Conservation (phyloP, 2,329 filamentous ascomycete genomes). For the Penicillium sp. region DNA sequence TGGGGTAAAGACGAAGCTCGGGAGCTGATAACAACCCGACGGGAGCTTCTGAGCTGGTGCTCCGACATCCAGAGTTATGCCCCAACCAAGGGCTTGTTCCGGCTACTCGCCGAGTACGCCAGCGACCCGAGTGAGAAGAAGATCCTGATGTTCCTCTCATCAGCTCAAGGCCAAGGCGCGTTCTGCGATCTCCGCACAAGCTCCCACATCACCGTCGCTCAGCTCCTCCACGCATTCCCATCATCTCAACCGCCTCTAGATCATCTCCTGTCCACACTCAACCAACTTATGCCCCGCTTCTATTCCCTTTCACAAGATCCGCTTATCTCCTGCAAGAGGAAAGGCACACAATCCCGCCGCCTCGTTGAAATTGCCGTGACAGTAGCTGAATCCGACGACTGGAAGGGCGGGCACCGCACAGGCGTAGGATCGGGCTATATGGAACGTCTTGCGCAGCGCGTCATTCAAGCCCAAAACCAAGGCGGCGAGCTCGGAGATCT, state of each 20-base stretch:
- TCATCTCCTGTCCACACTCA: constrained; percentile 76
- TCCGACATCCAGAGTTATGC: constrained; percentile 91
- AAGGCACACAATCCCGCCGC: constrained; percentile 73
- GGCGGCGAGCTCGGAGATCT: constrained; percentile 58
- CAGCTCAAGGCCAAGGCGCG: constrained; percentile 84
- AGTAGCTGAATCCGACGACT: constrained; percentile 84
- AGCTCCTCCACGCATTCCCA: constrained; percentile 89
- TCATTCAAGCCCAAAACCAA: constrained; percentile 69
- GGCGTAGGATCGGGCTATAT: constrained; percentile 94
- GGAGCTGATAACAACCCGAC: constrained; percentile 84
- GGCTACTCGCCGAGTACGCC: constrained; percentile 84
- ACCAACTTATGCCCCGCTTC: constrained; percentile 94
- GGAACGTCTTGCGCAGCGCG: constrained; percentile 77
- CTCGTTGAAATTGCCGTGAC: constrained; percentile 97
- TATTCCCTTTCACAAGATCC: constrained; percentile 98
- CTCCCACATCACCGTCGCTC: constrained; percentile 80
- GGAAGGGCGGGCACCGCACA: constrained; percentile 72
- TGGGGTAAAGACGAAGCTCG: constrained; percentile 91
- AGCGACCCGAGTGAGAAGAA: constrained; percentile 82
- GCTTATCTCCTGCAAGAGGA: constrained; percentile 73
- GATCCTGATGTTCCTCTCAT: constrained; percentile 82
- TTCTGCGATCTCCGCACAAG: constrained; percentile 96
- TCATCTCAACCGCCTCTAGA: constrained; percentile 88
- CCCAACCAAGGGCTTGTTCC: constrained; percentile 84
- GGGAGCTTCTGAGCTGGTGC: constrained; percentile 95